phyloP scores from a whole-genome alignment of 1,139 yeast genomes.

The Suhomyces yuchorum region DNA sequence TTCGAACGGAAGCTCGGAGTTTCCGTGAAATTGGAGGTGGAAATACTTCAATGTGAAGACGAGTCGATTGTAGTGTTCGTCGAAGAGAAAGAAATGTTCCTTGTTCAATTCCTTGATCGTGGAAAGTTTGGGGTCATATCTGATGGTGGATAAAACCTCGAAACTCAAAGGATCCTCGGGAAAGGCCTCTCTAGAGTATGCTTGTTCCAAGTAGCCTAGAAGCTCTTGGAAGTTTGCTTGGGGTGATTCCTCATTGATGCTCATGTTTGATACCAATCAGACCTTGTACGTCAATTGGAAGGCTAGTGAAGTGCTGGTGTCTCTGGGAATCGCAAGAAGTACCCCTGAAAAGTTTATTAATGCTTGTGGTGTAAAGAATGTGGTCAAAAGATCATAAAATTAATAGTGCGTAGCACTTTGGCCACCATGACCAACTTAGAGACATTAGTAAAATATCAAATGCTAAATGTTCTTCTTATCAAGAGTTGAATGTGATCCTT shows the following conservation, averaged over 20 bases:
- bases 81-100: constrained; percentile 58
- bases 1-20: constrained; percentile 26
- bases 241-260: not conserved
- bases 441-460: no score
- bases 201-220: constrained; percentile 11
- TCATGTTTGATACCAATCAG: no score
- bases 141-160: constrained; percentile 63
- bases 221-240: not conserved
- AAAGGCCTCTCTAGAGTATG: constrained; percentile 24
- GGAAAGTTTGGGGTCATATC: constrained; percentile 67
- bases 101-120: constrained; percentile 21
- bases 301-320: no score
- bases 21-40: constrained; percentile 25
- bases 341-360: no score
- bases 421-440: not conserved
- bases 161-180: constrained; percentile 37
- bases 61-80: constrained; percentile 65
- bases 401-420: not conserved
- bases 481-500: no score
- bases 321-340: no score
- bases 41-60: constrained; percentile 58
- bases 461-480: no score
- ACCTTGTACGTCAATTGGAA: no score
- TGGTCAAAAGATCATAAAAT: not conserved
- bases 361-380: no score